phyloP scores from a whole-genome alignment of 2,329 filamentous ascomycete genomes.

The Monosporascus sp. region DNA sequence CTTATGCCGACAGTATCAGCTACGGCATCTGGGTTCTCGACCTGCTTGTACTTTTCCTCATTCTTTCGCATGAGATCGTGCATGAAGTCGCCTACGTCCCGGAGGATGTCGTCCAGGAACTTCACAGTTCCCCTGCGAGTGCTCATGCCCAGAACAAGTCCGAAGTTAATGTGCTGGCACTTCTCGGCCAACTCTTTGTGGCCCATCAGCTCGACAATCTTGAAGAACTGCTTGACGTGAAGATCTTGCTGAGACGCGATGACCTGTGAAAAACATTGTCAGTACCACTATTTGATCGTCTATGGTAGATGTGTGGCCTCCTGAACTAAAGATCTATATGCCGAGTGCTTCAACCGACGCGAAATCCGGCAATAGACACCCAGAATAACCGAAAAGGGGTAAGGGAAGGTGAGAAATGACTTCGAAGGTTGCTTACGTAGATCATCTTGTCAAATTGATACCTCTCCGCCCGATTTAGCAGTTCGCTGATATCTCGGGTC shows the following conservation, averaged over 20 bases:
- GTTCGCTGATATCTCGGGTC: slow-evolving; percentile 71
- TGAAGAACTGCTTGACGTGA: slow-evolving; percentile 70
- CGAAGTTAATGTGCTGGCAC: slow-evolving; percentile 72
- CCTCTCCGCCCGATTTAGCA: slow-evolving; percentile 56
- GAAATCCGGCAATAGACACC: not conserved
- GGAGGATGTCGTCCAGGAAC: slow-evolving; percentile 58
- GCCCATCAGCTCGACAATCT: slow-evolving; percentile 68
- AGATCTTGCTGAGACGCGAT: slow-evolving; percentile 67
- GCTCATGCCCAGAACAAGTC: slow-evolving; percentile 65
- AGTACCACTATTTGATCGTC: not conserved
- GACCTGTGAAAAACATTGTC: slow-evolving; percentile 24
- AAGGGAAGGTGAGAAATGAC: not conserved
- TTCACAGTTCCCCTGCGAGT: slow-evolving; percentile 65
- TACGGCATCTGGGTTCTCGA: slow-evolving; percentile 73
- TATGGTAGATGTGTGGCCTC: no score
- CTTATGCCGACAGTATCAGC: slow-evolving; percentile 90
- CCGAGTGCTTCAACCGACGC: not conserved
- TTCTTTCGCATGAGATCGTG: slow-evolving; percentile 96
- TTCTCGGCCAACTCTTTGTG: slow-evolving; percentile 61
- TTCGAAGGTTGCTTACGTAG: slow-evolving; percentile 39
- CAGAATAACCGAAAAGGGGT: not conserved
- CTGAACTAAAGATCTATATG: not conserved
- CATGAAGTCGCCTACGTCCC: slow-evolving; percentile 88
- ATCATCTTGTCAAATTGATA: slow-evolving; percentile 72
- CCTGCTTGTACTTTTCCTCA: slow-evolving; percentile 81